Conservation (phyloP, 768 basidiomycete genomes). For the Lentinula lateritia region DNA sequence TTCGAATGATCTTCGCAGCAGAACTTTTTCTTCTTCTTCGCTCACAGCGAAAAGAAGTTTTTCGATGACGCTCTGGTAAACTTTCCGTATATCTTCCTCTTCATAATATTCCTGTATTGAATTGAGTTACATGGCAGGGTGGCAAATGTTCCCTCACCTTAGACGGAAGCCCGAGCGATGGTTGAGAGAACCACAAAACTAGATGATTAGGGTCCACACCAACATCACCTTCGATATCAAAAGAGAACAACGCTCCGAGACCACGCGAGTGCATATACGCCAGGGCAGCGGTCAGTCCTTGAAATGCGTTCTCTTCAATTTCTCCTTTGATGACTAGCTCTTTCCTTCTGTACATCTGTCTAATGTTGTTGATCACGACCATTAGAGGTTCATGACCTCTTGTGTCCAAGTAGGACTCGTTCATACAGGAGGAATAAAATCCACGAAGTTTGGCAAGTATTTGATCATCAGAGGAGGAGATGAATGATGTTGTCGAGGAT, state of each 20-base stretch:
- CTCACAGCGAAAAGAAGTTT: slow-evolving; percentile 55
- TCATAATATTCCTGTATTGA: slow-evolving; percentile 80
- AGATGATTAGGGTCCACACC: slow-evolving; percentile 83
- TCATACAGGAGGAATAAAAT: slow-evolving; percentile 78
- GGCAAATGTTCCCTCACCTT: slow-evolving; percentile 46
- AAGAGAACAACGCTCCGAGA: slow-evolving; percentile 72
- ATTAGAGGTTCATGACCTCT: slow-evolving; percentile 68
- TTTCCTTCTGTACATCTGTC: slow-evolving; percentile 53
- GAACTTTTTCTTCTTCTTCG: slow-evolving; percentile 31
- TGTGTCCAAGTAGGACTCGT: slow-evolving; percentile 71
- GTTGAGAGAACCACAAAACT: slow-evolving; percentile 82
- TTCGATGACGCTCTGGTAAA: slow-evolving; percentile 67
- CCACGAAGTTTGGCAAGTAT: slow-evolving; percentile 61
- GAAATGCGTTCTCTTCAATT: slow-evolving; percentile 24
- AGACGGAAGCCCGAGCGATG: slow-evolving; percentile 76
- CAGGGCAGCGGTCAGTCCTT: slow-evolving; percentile 75
- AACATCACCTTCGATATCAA: slow-evolving; percentile 83
- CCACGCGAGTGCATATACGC: slow-evolving; percentile 85
- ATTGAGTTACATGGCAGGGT: neutral
- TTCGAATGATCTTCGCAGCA: slow-evolving; percentile 7
- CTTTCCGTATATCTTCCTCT: slow-evolving; percentile 60
- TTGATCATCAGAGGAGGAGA: slow-evolving; percentile 42
- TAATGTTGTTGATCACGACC: slow-evolving; percentile 57
- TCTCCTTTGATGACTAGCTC: slow-evolving; percentile 29
- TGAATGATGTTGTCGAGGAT: slow-evolving; percentile 24